Evolutionary conservation across 148 eudicot species (phyloP).

Genomic region (Vaccinium vitisidaea): DNA sequence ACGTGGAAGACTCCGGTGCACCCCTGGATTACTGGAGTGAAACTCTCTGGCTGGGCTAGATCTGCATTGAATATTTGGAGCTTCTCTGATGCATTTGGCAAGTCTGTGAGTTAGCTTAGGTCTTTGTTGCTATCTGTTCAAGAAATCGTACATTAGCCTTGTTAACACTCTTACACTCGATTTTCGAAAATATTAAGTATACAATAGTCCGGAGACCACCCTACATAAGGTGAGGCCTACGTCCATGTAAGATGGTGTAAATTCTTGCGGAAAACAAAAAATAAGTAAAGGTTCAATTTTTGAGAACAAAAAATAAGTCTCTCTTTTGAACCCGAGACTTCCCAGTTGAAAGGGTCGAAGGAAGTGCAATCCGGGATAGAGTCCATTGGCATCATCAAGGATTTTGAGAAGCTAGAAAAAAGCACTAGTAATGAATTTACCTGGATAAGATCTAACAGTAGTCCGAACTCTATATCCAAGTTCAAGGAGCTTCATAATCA

Average conservation of each 20-base stretch:
- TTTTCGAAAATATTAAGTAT: not conserved
- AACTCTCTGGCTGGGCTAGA: constrained; percentile 37
- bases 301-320: too few relatives aligned
- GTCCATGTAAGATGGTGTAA: not conserved
- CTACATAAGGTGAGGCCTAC: not conserved
- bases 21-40: constrained; percentile 33
- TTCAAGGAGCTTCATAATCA: constrained; percentile 3
- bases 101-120: constrained; percentile 40
- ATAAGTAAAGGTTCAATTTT: too few relatives aligned
- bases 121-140: constrained; percentile 34
- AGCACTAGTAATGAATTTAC: not conserved
- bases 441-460: constrained; percentile 7
- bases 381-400: not conserved
- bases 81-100: constrained; percentile 43
- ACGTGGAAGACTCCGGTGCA: constrained; percentile 53
- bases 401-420: not conserved
- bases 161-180: not conserved
- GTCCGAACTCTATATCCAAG: not conserved
- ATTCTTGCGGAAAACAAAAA: not conserved
- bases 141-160: not conserved
- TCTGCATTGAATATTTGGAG: constrained; percentile 41
- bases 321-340: too few relatives aligned
- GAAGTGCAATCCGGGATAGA: too few relatives aligned
- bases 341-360: too few relatives aligned
- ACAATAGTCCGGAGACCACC: not conserved